Conservation (phyloP, 1,284 basidiomycete genomes). For the Leccinum fallax region DNA sequence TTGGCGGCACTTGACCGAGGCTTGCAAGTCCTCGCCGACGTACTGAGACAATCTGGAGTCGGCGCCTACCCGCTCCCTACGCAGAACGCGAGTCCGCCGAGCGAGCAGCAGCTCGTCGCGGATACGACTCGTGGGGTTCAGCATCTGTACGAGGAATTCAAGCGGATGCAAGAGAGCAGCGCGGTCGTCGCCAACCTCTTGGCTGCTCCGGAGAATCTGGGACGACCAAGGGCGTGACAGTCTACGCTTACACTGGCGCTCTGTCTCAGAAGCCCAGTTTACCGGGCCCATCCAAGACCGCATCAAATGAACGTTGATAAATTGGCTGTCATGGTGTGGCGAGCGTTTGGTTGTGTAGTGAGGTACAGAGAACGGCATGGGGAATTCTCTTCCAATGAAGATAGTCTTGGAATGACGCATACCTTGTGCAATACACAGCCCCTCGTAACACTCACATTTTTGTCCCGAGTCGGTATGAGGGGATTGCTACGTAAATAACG, state of each 20-base stretch:
- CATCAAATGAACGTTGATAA: not conserved
- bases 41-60: slow-evolving; percentile 45
- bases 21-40: slow-evolving; percentile 39
- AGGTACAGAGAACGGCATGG: not conserved
- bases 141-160: slow-evolving; percentile 42
- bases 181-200: slow-evolving; percentile 42
- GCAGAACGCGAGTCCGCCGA: slow-evolving; percentile 17
- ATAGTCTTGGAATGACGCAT: not conserved
- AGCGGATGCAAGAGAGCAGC: slow-evolving; percentile 47
- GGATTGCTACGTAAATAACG: not conserved
- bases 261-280: not conserved
- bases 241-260: not conserved
- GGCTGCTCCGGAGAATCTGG: slow-evolving; percentile 13
- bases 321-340: not conserved
- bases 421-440: not conserved
- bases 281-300: not conserved
- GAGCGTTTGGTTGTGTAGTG: not conserved
- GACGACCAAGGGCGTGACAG: slow-evolving; percentile 21
- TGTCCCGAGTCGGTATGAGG: not conserved
- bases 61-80: slow-evolving; percentile 45
- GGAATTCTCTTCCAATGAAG: not conserved
- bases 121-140: slow-evolving; percentile 43
- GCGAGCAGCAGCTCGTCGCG: slow-evolving; percentile 39
- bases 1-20: slow-evolving; percentile 40
- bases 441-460: not conserved